Conservation (phyloP, 768 basidiomycete genomes). For the Cyathus striatus region DNA sequence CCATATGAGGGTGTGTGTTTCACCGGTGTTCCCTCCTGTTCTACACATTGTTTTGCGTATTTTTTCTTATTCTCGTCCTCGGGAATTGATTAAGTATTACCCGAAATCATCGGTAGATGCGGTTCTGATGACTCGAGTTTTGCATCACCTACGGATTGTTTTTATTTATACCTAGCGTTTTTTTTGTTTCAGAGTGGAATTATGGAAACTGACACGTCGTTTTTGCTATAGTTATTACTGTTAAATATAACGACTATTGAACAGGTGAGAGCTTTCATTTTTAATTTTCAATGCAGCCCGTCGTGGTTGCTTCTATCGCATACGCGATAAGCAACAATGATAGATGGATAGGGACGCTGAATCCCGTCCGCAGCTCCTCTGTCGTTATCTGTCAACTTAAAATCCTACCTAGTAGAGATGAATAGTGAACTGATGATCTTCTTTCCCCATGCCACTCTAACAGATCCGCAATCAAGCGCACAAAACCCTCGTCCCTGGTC, state of each 20-base stretch:
- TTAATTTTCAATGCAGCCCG: too few relatives aligned
- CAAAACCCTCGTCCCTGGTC: slow-evolving; percentile 57
- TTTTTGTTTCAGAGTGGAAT: too few relatives aligned
- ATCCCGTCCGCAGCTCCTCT: slow-evolving; percentile 5
- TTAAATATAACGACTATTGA: slow-evolving; percentile 95
- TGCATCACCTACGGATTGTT: neutral
- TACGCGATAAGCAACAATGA: too few relatives aligned
- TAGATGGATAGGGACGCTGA: too few relatives aligned
- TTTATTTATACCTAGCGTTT: too few relatives aligned
- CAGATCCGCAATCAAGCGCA: slow-evolving; percentile 87
- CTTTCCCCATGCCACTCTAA: slow-evolving; percentile 6
- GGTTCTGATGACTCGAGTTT: too few relatives aligned
- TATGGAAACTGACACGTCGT: too few relatives aligned
- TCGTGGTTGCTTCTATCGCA: too few relatives aligned
- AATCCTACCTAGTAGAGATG: neutral
- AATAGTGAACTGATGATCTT: slow-evolving; percentile 5
- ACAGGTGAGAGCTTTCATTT: too few relatives aligned
- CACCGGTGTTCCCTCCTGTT: neutral
- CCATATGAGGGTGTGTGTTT: slow-evolving; percentile 72
- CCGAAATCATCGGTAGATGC: too few relatives aligned
- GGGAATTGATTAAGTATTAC: too few relatives aligned
- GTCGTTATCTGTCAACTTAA: slow-evolving; percentile 13
- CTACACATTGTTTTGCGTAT: neutral
- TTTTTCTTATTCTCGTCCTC: slow-evolving; percentile 4
- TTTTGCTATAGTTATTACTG: slow-evolving; percentile 57